These are phyloP conservation scores for Volvox africanus DNA, from an alignment of 139 green algal species.

Conservation along the genomic window DNA sequence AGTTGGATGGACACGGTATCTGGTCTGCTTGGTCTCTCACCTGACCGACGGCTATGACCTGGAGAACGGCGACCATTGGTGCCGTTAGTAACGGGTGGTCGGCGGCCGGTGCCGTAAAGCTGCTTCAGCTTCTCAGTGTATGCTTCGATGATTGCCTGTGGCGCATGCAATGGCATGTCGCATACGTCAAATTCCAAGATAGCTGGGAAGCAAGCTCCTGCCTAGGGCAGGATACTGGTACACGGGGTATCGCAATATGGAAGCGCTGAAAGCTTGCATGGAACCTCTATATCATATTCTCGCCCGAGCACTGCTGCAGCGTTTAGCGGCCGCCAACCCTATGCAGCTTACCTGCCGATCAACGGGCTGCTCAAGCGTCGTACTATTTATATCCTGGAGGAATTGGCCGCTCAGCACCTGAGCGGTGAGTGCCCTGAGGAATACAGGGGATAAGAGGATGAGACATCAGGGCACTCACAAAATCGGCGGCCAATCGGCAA, in stretches of 20 bases:
- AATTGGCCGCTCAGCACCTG: not conserved
- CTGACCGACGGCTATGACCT: not conserved
- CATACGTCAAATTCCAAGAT: too few species aligned
- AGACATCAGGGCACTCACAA: too few species aligned
- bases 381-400: slow-evolving; percentile 4
- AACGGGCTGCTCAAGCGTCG: not conserved
- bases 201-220: too few species aligned
- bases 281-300: too few species aligned
- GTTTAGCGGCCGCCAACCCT: not conserved
- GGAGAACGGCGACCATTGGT: slow-evolving; percentile 15
- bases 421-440: not conserved
- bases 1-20: too few species aligned
- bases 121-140: slow-evolving; percentile 36
- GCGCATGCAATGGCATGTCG: not conserved
- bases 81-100: not conserved
- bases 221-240: too few species aligned
- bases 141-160: slow-evolving; percentile 43
- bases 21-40: not conserved
- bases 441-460: not conserved
- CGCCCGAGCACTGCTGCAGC: too few species aligned
- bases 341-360: slow-evolving; percentile 16
- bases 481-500: too few species aligned
- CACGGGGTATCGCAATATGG: too few species aligned
- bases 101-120: slow-evolving; percentile 35
- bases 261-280: too few species aligned